A percentile compares a stretch with the other conserved stretches of the same genome.
phyloP scores from a whole-genome alignment of 2,329 filamentous ascomycete genomes.

The Zalaria sp. region DNA sequence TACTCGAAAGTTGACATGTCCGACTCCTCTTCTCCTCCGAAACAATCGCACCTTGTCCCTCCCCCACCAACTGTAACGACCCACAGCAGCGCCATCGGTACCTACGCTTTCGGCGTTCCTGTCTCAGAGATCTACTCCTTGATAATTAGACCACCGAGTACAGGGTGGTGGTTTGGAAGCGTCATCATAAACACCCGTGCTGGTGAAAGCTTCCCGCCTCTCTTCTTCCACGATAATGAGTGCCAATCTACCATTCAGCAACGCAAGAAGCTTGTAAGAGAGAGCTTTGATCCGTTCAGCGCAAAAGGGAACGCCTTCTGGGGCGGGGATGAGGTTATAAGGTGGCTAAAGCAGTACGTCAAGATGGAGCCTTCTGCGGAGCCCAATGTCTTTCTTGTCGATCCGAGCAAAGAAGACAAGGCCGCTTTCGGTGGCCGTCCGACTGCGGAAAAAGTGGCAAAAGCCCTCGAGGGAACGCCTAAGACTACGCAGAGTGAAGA shows the following conservation, averaged over 20 bases:
- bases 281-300: conserved; percentile 71
- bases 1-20: conserved; percentile 93
- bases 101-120: conserved; percentile 84
- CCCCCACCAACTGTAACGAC: conserved; percentile 75
- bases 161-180: conserved; percentile 98
- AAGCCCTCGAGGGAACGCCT: conserved; percentile 22
- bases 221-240: conserved; percentile 97
- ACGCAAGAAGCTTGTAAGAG: conserved; percentile 70
- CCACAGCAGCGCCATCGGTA: conserved; percentile 55
- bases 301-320: conserved; percentile 82
- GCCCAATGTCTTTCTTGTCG: conserved; percentile 79
- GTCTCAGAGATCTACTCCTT: conserved; percentile 84
- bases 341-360: conserved; percentile 80
- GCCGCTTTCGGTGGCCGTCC: conserved; percentile 58
- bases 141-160: conserved; percentile 74
- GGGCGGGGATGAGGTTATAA: conserved; percentile 89
- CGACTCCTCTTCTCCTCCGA: conserved; percentile 66
- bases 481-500: conserved; percentile 21
- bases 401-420: conserved; percentile 74
- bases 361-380: conserved; percentile 73
- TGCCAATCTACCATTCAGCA: conserved; percentile 92
- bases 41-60: conserved; percentile 80
- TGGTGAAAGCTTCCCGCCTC: conserved; percentile 83
- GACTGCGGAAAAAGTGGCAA: conserved; percentile 31
- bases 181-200: conserved; percentile 82